Conservation (phyloP, 2,329 filamentous ascomycete genomes). For the Colletotrichum theobromicola region DNA sequence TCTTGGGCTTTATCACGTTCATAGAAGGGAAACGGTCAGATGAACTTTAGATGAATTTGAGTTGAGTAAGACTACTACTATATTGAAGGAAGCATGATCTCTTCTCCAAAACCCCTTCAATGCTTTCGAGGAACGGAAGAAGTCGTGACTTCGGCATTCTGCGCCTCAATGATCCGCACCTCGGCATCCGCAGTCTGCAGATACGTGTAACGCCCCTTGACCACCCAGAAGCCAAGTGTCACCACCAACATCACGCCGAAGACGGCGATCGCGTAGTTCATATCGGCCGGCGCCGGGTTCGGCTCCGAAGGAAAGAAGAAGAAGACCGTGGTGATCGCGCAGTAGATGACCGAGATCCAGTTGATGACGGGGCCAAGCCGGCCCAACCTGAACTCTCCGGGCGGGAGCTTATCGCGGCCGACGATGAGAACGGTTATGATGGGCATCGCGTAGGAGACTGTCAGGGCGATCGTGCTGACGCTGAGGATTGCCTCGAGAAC, state of each 20-base stretch:
- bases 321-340: conserved; percentile 56
- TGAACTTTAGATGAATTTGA: not conserved
- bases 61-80: not conserved
- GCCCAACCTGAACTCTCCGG: conserved; percentile 50
- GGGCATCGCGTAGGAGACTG: conserved; percentile 56
- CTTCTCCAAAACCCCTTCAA: not conserved
- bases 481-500: conserved; percentile 59
- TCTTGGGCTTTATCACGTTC: not conserved
- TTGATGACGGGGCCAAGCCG: conserved; percentile 48
- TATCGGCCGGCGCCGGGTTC: conserved; percentile 50
- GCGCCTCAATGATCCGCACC: not conserved
- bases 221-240: conserved; percentile 54
- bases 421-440: conserved; percentile 51
- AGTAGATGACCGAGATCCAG: conserved; percentile 56
- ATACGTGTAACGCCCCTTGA: conserved; percentile 47
- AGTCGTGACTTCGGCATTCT: not conserved
- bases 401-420: conserved; percentile 57
- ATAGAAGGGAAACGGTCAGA: not conserved
- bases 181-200: not conserved
- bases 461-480: conserved; percentile 62
- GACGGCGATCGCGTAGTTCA: conserved; percentile 64
- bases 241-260: conserved; percentile 61
- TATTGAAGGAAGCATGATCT: not conserved
- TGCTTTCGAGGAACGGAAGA: not conserved
- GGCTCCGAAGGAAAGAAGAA: conserved; percentile 58